Base-by-base conservation (phyloP, 2,329 filamentous ascomycete species). In the Juglanconis sp. region DNA sequence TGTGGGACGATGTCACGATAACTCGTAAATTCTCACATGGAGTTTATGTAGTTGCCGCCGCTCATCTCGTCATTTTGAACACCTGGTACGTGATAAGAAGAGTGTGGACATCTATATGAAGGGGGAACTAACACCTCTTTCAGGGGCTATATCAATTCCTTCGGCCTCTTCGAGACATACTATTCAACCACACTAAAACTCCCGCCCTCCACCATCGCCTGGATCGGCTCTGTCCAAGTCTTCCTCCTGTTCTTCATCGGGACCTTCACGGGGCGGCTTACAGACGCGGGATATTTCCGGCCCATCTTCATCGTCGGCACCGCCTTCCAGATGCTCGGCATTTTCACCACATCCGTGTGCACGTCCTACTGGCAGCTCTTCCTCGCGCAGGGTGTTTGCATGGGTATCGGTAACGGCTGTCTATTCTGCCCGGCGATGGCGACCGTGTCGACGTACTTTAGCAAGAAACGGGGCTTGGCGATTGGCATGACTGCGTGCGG, bases 361-460 rank as follows among this genome's bases (percentile, higher is more conserved):
- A 76, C 73, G 0, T 63, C 73, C 44, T 86, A 85, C 73, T 85
- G 79, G 78, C 83, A 87, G 57, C 68, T 85, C 1, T 68, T 87
- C 24, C 71, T 86, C 1, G 72, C 80, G 0, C 84, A 86, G 67
- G 84, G 85, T 3, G 61, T 85, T 9, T 79, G 79, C 57, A 73
- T 81, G 63, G 84, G 84, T 1, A 55, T 87, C 0, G 87, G 84
- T 1, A 82, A 82, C 59, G 87, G 87, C 5, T 84, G 79, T 62
- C 72, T 90, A 5, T 90, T 88, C 71, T 82, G 86, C 52, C 85
- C 88, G 0, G 78, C 81, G 47, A 79, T 91, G 36, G 83, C 87
- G 1, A 81, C 88, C 3, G 74, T 90, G 2, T 83, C 87, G 4
- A 87, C 87, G 10, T 91, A 90, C 66, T 90, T 89, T 68, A 75